Evolutionary conservation across 257 asterid genomes (phyloP).

Genomic region (Handroanthus guayacan): DNA sequence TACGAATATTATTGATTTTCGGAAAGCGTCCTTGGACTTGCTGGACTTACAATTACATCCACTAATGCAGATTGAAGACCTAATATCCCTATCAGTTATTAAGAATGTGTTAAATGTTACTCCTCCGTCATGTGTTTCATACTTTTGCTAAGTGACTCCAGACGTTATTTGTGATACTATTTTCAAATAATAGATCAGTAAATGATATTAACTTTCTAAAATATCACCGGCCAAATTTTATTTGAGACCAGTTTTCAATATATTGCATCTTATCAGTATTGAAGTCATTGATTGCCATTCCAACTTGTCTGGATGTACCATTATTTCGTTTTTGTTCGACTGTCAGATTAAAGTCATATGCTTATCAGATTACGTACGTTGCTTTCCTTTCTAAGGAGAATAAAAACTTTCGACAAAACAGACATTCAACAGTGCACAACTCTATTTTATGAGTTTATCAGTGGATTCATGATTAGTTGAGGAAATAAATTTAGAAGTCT

Average conservation of each 20-base stretch:
- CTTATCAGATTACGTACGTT: neutral
- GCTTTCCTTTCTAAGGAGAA: neutral
- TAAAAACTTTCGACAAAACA: neutral
- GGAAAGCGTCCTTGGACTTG: neutral
- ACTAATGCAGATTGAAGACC: neutral
- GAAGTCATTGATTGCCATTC: neutral
- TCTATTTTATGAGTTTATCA: neutral
- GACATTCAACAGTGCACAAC: neutral
- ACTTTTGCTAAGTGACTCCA: neutral
- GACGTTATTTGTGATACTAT: neutral
- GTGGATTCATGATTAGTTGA: neutral
- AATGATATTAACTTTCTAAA: neutral
- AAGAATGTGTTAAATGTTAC: neutral
- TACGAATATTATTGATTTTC: neutral
- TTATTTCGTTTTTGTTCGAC: neutral
- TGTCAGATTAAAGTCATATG: neutral
- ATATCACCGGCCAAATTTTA: neutral
- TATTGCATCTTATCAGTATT: neutral
- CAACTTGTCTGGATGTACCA: neutral
- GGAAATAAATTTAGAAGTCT: neutral
- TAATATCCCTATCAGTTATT: neutral
- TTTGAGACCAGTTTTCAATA: neutral
- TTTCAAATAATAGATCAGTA: neutral
- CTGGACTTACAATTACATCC: neutral
- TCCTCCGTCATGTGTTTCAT: neutral